Base-by-base conservation (phyloP, 2,329 filamentous ascomycete genomes). In the Tolypocladium paradoxum region DNA sequence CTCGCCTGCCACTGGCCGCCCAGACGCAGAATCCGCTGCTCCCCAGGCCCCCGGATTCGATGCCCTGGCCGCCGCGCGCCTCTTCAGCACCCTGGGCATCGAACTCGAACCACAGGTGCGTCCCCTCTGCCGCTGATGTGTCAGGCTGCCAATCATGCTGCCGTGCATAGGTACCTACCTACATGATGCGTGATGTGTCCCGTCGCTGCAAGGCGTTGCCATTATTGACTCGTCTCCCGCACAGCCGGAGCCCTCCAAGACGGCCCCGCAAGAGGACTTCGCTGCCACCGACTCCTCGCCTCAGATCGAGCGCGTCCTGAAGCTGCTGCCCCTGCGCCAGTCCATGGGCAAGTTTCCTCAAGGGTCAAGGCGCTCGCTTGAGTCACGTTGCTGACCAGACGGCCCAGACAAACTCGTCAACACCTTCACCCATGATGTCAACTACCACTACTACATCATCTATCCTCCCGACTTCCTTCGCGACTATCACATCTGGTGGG, bases 391-490 rank as follows among this genome's bases (percentile, higher is more conserved):
- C 50, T 58, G n/a, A 50, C 43, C 38, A 43, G n/a, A 27, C 14
- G 31, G 12, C n/a, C 12, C 52, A 68, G 65, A 68, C 50, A 52
- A 57, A 2, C 56, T 68, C 2, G 58, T 67, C 4, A 58, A 62
- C 27, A 60, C 58, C 33, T 68, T 68, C 47, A 55, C 65, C 50
- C 55, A 56, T 33, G 62, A 64, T 31, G 60, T 67, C 50, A 68
- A 68, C 48, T 64, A 60, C 22, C 64, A 68, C 53, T 68, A 68
- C 55, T 65, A 66, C 58, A 62, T 67, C 52, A 60, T 68, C 48
- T 64, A 66, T 48, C 60, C 62, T n/a, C 57, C 62, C 9, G 52
- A 56, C 8, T 67, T 68, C 46, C 47, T 63, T 20, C 55, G 58
- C 11, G 60, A 66, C 27, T 68, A 68, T 38, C 58, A 66, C 24